These are phyloP conservation scores for Arthroderma uncinatum DNA, from an alignment of 2,329 filamentous ascomycete species.

Conservation along the genomic window DNA sequence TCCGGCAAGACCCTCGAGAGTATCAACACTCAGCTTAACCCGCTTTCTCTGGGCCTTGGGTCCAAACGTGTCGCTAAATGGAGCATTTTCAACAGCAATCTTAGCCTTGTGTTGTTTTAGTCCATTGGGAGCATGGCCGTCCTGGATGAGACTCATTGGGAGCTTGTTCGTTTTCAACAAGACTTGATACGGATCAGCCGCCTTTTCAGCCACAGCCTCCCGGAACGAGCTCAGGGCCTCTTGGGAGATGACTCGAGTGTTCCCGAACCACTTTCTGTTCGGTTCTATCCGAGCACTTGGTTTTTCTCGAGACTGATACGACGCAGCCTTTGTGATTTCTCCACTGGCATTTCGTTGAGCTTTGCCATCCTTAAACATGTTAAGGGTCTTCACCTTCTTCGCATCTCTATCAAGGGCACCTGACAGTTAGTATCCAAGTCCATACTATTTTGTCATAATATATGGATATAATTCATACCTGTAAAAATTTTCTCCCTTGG, in stretches of 20 bases:
- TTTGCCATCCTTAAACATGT: conserved; percentile 82
- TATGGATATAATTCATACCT: conserved; percentile 43
- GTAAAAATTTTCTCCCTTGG: conserved; percentile 99
- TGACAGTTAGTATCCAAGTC: conserved; percentile 1
- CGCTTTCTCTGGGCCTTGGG: conserved; percentile 88
- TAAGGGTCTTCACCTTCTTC: conserved; percentile 80
- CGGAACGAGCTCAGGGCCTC: conserved; percentile 79
- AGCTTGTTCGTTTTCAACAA: conserved; percentile 96
- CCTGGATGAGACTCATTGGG: conserved; percentile 85
- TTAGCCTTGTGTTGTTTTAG: conserved; percentile 88
- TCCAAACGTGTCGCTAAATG: conserved; percentile 82
- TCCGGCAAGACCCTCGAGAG: conserved; percentile 68
- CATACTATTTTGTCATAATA: not conserved
- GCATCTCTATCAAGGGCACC: conserved; percentile 43
- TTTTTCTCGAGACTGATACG: conserved; percentile 70
- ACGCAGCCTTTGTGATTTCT: conserved; percentile 72
- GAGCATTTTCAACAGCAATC: conserved; percentile 78
- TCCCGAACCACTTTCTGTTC: conserved; percentile 96
- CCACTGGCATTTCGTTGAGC: conserved; percentile 70
- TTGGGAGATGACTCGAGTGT: conserved; percentile 81
- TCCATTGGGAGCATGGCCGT: conserved; percentile 65
- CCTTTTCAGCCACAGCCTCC: conserved; percentile 81
- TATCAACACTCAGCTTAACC: conserved; percentile 75
- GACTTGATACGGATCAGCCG: conserved; percentile 82
- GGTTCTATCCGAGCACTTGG: conserved; percentile 84